Evolutionary conservation across 306 rosid genomes (phyloP).

Genomic region (Castanospermum australe): DNA sequence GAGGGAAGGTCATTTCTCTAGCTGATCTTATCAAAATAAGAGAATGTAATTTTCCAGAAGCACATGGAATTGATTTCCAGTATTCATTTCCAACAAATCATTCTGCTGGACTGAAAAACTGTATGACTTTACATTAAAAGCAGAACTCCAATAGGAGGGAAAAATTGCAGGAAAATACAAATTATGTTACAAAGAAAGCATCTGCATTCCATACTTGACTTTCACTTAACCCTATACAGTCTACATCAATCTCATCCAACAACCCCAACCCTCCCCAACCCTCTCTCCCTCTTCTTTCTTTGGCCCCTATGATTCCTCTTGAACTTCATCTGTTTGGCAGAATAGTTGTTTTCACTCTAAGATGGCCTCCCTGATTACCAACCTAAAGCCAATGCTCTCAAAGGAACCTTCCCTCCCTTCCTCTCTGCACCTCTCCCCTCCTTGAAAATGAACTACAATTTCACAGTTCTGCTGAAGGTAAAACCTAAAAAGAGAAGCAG

Average conservation of each 20-base stretch:
- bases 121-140: conserved; percentile 14
- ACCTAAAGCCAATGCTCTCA: not conserved
- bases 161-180: too few relatives aligned
- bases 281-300: too few relatives aligned
- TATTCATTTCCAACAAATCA: conserved; percentile 7
- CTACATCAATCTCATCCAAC: too few relatives aligned
- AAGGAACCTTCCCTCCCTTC: not conserved
- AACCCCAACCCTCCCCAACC: too few relatives aligned
- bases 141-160: not conserved
- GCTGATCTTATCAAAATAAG: too few relatives aligned
- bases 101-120: not conserved
- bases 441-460: not conserved
- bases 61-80: not conserved
- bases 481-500: conserved; percentile 17
- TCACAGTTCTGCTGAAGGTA: conserved; percentile 15
- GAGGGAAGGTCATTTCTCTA: conserved; percentile 3
- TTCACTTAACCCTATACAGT: too few relatives aligned
- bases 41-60: too few relatives aligned
- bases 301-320: too few relatives aligned
- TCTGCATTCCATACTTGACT: too few relatives aligned
- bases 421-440: too few relatives aligned
- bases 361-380: not conserved
- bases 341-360: not conserved
- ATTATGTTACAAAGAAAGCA: too few relatives aligned
- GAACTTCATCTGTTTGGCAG: not conserved